Evolutionary conservation across 1,139 yeast genomes (phyloP).

Genomic region (Hansenula sp.): DNA sequence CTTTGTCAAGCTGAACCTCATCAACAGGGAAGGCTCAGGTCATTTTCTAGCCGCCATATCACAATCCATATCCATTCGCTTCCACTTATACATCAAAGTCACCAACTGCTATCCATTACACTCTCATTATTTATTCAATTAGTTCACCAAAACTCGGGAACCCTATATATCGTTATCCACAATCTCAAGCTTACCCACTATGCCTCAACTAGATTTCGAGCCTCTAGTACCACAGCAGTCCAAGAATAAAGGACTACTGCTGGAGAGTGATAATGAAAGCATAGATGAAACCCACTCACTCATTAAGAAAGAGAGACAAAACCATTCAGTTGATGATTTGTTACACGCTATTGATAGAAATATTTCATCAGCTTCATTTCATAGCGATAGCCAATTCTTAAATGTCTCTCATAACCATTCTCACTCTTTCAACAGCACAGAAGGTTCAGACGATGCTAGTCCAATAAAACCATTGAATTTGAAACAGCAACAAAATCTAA

Average conservation of each 20-base stretch:
- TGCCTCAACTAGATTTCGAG: neutral
- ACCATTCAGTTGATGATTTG: constrained; percentile 23
- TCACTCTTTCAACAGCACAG: constrained; percentile 7
- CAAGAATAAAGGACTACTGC: neutral
- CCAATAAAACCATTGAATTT: constrained; percentile 22
- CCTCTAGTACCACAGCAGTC: neutral
- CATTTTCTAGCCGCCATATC: too few species aligned
- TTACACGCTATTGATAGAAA: constrained; percentile 22
- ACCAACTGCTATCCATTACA: neutral
- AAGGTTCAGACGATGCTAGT: constrained; percentile 14
- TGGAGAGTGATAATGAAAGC: neutral
- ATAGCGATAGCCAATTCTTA: neutral
- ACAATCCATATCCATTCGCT: too few species aligned
- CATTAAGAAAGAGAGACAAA: constrained; percentile 3
- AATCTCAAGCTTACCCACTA: neutral
- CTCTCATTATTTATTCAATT: too few species aligned
- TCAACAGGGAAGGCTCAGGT: too few species aligned
- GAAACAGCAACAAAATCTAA: constrained; percentile 11
- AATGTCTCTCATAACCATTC: constrained; percentile 5
- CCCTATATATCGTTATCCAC: too few species aligned
- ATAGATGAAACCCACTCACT: neutral
- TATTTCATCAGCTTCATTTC: constrained; percentile 18
- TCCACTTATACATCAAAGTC: too few species aligned
- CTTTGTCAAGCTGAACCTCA: too few species aligned
- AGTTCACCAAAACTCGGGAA: too few species aligned